Base-by-base conservation (phyloP, 768 basidiomycete species). In the Leccinum barrowsii region DNA sequence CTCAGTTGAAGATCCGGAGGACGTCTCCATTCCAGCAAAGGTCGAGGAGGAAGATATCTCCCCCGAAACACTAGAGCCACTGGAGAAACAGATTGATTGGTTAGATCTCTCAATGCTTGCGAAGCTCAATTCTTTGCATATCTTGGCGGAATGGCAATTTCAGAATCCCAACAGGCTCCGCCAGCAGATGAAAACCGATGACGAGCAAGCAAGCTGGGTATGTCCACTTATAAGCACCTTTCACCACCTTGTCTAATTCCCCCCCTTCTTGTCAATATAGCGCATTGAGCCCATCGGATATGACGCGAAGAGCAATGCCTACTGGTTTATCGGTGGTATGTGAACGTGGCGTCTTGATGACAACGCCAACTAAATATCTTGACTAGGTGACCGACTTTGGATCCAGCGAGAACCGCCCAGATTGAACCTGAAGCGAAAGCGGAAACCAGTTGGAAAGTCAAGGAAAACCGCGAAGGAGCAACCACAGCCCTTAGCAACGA, bases 201-300 rank as follows among this genome's bases (percentile, higher is more conserved):
- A 92, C 60, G 91, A 92, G 46, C 75, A 77, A 56, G 89, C 87
- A 24, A 74, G 80, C 32, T 94, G 92, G 92, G 92, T 90, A 57
- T 63, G 87, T 76, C 8, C 11, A 35, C 32, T 12, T 40, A 4
- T 6, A 5, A 15, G 2, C n/a, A 19, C 17, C 37, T 49, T 47
- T 17, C 13, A 26, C 56, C 40, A 34, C 55, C 21, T 32, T 37
- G n/a, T 44, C 42, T 44, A 10, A 44, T 11, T 11, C 2, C 3
- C 10, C 13, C 53, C 48, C 40, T 32, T 50, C n/a, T 11, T 11
- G 11, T 52, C 50, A 54, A 68, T 51, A 40, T 57, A 94, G 92
- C 87, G 92, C 24, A 84, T 89, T 56, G 89, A 92, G 65, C 92
- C 92, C 8, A 82, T 94, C 59, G 92, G 92, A 6, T 92, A 89